Evolutionary conservation across 495 filamentous ascomycete species (phyloP), one percentile per base, ranked within the genome.

Genomic region (Bryoglossum gracile): DNA sequence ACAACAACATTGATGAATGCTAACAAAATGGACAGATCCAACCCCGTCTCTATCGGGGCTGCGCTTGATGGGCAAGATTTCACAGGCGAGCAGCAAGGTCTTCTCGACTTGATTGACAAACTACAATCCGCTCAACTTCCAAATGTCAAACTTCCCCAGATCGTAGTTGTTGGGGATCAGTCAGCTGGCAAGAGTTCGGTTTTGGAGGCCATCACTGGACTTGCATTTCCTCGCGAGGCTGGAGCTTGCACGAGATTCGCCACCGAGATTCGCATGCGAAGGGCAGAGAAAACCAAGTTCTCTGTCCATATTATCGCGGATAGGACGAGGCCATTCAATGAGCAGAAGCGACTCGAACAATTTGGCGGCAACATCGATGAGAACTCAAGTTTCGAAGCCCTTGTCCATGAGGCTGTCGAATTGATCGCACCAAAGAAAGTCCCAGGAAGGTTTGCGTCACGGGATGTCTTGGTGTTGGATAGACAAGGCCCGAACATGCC

Each of bases 401-500:
- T n/a, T n/a, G 26, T 30, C 6, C 5, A 13, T 6, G 6, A 13
- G 5, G 26, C 26, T 13, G 26, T 6, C 6, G 26, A 30, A 30
- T 30, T 5, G 5, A 30, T 30, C 26, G 5, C 6, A 13, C 26
- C 26, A 30, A 5, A 30, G 5, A 13, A 13, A 6, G 26, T 6
- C 13, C 13, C 26, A 6, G 5, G 6, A 13, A 30, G 13, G 6
- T 30, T 13, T 30, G 26, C 26, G 6, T 6, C 6, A 5, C 5
- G 13, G 13, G 26, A 30, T 30, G 13, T 13, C 13, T 13, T 30
- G 6, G 26, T 30, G 5, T 13, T 30, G 5, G 26, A 30, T 5
- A 6, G 5, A 6, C 6, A 5, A 13, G 74, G 75, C 8, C 75
- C 74, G 0, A 59, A 63, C 11, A 62, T 58, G 26, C 70, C 73